Evolutionary conservation across 305 asterid genomes (phyloP).

Genomic region (Galium porrigens): DNA sequence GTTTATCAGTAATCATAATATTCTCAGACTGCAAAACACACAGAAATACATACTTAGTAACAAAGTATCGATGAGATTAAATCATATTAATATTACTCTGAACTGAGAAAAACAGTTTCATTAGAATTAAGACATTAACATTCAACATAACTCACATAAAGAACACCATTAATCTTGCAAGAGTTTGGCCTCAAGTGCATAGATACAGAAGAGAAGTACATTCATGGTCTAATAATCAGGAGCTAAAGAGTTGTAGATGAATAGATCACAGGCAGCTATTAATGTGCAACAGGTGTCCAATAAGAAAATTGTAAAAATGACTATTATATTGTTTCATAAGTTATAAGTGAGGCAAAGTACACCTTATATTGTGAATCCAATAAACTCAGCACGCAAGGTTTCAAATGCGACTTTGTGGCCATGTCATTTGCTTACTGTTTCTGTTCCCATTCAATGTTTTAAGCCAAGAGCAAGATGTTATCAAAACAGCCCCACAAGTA

Average conservation of each 20-base stretch:
- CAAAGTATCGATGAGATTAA: slow-evolving; percentile 4
- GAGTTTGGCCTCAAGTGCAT: neutral
- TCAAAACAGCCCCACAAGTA: neutral
- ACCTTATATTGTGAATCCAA: neutral
- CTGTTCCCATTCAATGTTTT: neutral
- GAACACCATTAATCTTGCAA: neutral
- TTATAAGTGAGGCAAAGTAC: too few species aligned
- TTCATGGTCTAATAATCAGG: neutral
- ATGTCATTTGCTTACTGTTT: neutral
- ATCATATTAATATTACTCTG: neutral
- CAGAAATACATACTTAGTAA: slow-evolving; percentile 15
- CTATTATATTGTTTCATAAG: neutral
- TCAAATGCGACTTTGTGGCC: neutral
- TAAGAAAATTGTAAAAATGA: neutral
- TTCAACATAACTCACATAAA: neutral
- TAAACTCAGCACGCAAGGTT: neutral
- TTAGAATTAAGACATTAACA: neutral
- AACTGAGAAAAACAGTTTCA: neutral
- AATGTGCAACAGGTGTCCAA: neutral
- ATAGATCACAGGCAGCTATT: neutral
- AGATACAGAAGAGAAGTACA: neutral
- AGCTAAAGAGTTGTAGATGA: neutral
- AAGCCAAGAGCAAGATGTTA: neutral
- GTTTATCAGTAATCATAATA: slow-evolving; percentile 56
- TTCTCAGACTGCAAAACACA: slow-evolving; percentile 61